Conservation (phyloP, 139 green algal species). For the Chlamydomonas incerta region DNA sequence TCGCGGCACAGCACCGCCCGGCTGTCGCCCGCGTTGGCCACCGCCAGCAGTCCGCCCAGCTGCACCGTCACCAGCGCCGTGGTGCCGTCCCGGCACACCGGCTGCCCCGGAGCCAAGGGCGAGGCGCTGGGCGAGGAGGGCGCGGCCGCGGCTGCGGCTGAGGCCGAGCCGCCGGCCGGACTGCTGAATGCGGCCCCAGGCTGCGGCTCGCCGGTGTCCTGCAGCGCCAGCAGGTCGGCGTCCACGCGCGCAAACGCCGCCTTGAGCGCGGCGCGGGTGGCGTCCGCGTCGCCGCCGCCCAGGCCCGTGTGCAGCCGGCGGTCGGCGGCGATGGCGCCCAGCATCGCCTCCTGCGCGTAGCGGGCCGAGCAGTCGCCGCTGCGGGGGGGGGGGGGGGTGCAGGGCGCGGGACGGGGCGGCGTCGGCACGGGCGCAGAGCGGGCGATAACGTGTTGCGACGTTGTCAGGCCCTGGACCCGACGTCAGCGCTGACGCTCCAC, state of each 20-base stretch:
- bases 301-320: background rate
- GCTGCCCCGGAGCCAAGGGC: background rate
- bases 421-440: background rate
- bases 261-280: background rate
- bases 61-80: conserved; percentile 84
- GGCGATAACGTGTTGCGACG: background rate
- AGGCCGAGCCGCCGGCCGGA: background rate
- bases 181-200: too few species aligned
- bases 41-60: conserved; percentile 57
- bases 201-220: too few species aligned
- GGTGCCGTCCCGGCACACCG: conserved; percentile 54
- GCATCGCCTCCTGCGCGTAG: conserved; percentile 9
- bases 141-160: too few species aligned
- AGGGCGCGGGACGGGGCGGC: background rate
- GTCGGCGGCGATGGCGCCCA: conserved; percentile 4
- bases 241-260: background rate
- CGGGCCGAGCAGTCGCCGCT: conserved; percentile 9
- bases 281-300: background rate
- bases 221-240: background rate
- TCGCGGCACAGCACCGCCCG: conserved; percentile 81
- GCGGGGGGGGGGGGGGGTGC: background rate
- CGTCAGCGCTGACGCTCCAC: too few species aligned
- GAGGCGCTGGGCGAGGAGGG: background rate
- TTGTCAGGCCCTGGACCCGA: too few species aligned
- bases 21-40: conserved; percentile 91